A percentile compares a stretch with the other conserved stretches of the same genome.
These are phyloP conservation scores for Citrus australasica DNA, from an alignment of 345 rosid species.

Conservation along the genomic window DNA sequence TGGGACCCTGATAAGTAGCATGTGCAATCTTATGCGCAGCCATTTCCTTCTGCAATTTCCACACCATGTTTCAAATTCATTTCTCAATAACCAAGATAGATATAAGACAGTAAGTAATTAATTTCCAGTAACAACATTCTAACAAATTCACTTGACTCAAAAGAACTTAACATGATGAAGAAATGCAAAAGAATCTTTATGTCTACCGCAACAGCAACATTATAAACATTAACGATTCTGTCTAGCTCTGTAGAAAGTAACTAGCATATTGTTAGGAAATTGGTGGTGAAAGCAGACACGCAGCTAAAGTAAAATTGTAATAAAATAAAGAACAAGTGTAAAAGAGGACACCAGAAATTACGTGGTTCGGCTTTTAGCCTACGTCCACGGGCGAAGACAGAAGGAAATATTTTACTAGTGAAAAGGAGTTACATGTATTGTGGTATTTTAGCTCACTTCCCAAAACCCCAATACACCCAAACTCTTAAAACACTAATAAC, in stretches of 20 bases:
- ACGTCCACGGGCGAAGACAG: too few relatives aligned
- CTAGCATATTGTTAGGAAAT: too few relatives aligned
- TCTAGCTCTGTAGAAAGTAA: background rate
- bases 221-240: background rate
- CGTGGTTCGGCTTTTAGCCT: too few relatives aligned
- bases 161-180: background rate
- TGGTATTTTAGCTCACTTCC: too few relatives aligned
- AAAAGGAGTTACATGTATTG: too few relatives aligned
- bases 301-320: too few relatives aligned
- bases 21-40: slow-evolving; percentile 25
- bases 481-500: too few relatives aligned
- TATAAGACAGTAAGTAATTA: background rate
- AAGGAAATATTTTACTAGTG: too few relatives aligned
- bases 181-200: background rate
- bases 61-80: background rate
- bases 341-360: too few relatives aligned
- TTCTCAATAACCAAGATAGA: background rate
- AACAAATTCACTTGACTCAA: background rate
- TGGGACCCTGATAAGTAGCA: slow-evolving; percentile 32
- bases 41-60: slow-evolving; percentile 8
- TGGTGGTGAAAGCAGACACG: too few relatives aligned
- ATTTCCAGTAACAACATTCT: background rate
- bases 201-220: background rate
- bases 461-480: too few relatives aligned
- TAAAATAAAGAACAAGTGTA: too few relatives aligned